Percentiles rank a stretch among this genome's conserved stretches.
These are phyloP conservation scores for Neonectria hederae DNA, from an alignment of 2,329 filamentous ascomycete species.

Conservation along the genomic window DNA sequence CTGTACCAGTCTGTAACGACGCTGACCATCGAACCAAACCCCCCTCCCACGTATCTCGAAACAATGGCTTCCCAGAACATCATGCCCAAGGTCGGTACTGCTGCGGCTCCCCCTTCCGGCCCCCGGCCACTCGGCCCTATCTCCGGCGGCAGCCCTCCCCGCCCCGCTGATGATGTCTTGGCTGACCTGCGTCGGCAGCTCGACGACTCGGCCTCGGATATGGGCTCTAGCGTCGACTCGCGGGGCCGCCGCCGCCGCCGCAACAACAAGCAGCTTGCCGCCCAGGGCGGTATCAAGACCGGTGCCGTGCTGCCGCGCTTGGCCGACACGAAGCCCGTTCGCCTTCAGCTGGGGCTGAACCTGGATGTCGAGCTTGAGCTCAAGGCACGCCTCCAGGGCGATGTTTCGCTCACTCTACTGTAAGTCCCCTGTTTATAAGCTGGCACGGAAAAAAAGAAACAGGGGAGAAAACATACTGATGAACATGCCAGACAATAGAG, in stretches of 20 bases:
- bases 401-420: conserved; percentile 33
- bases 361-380: conserved; percentile 34
- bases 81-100: conserved; percentile 34
- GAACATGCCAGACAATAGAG: conserved; percentile 30
- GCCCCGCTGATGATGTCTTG: conserved; percentile 26
- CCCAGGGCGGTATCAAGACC: conserved; percentile 31
- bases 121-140: conserved; percentile 15
- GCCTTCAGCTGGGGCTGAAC: conserved; percentile 31
- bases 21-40: conserved; percentile 29
- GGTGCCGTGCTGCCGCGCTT: conserved; percentile 28
- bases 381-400: conserved; percentile 32
- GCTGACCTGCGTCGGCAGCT: conserved; percentile 34
- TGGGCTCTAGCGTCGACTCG: conserved; percentile 32
- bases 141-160: conserved; percentile 26
- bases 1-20: conserved; percentile 28
- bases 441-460: neutral
- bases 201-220: conserved; percentile 33
- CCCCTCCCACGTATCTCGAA: conserved; percentile 29
- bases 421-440: conserved; percentile 12
- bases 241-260: conserved; percentile 34
- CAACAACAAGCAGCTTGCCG: conserved; percentile 34
- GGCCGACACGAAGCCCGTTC: conserved; percentile 33
- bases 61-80: conserved; percentile 30
- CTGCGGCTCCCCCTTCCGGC: conserved; percentile 15
- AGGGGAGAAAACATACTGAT: neutral